Evolutionary conservation across 225 moss, liverwort and hornwort species (phyloP), one percentile per base, ranked within the genome.

Genomic region (Takakia lepidozioides): DNA sequence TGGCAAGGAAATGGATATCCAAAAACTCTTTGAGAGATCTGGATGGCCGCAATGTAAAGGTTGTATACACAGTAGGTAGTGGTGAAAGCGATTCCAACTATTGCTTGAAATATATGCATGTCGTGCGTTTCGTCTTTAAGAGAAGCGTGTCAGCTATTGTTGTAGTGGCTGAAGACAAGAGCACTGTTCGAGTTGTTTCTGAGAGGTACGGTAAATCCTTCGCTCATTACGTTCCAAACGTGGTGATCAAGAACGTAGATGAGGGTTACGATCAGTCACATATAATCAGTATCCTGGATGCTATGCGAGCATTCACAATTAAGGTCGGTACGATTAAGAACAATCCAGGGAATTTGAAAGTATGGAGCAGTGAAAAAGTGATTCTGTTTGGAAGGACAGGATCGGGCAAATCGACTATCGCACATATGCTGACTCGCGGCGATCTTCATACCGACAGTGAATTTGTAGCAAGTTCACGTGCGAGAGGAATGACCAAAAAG

Each of bases 361-460:
- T 34, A 52, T 52, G 32, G 51, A 52, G 51, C 7, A 52, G 51
- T 19, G 51, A 52, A 21, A 56, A 56, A 21, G 44, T 56, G 3
- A 11, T 56, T 14, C 11, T 46, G 11, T 35, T 46, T 45, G 25
- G 34, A 15, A 32, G 43, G 30, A 56, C 30, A 2, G 23, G 55
- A 1, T 43, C 30, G 20, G 43, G 55, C 15, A 56, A 56, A 21
- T 56, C 44, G 19, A 45, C 19, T 0, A 10, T 23, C 1, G 56
- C 56, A 21, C 43, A 44, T 0, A 43, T 56, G 56, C 30, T 56
- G 29, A 34, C 21, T 19, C 17, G 11, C 36, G 51, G 32, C 35
- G 17, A 35, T 36, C 51, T 52, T 13, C 10, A 52, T 52, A 4
- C 30, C n/a, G 10, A 42, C 41, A 3, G 3, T 22, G 24, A 46